phyloP scores from a whole-genome alignment of 2,329 filamentous ascomycete species.

The Sphaerulina musiva region DNA sequence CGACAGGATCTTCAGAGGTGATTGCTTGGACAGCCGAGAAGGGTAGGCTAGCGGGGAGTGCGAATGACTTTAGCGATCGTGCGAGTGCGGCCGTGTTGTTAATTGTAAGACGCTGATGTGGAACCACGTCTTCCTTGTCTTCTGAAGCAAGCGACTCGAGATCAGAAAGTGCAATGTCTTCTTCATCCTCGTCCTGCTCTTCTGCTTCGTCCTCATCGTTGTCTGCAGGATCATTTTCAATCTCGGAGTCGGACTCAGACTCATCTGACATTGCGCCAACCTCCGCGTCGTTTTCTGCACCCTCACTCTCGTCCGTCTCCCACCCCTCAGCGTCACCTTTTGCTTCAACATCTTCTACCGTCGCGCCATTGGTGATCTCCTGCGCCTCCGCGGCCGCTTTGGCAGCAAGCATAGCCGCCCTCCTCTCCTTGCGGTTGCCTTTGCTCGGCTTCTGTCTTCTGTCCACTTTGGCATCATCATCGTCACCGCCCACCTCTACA shows the following conservation, averaged over 20 bases:
- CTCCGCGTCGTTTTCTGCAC: conserved; percentile 37
- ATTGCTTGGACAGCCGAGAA: conserved; percentile 82
- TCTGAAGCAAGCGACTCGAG: conserved; percentile 71
- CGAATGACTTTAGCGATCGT: conserved; percentile 71
- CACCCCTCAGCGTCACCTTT: conserved; percentile 28
- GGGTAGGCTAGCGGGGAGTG: conserved; percentile 61
- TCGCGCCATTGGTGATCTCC: conserved; percentile 29
- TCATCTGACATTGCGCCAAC: conserved; percentile 26
- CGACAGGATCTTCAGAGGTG: conserved; percentile 59
- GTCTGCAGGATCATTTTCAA: conserved; percentile 29
- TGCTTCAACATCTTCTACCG: conserved; percentile 22
- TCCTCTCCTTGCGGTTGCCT: conserved; percentile 16
- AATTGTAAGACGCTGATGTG: conserved; percentile 89
- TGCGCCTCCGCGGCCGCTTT: conserved; percentile 18
- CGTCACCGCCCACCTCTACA: conserved; percentile 19
- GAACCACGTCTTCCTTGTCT: conserved; percentile 78
- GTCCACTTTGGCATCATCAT: conserved; percentile 9
- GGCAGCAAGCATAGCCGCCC: conserved; percentile 10
- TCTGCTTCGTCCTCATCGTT: conserved; percentile 37
- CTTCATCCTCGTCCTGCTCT: conserved; percentile 45
- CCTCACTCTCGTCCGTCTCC: conserved; percentile 29
- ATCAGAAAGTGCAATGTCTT: conserved; percentile 85
- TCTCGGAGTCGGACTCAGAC: conserved; percentile 36
- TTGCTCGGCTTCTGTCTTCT: conserved; percentile 12
- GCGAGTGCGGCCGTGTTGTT: conserved; percentile 90